Evolutionary conservation across 1,139 yeast genomes (phyloP).

Genomic region (Geotrichum armillariae): DNA sequence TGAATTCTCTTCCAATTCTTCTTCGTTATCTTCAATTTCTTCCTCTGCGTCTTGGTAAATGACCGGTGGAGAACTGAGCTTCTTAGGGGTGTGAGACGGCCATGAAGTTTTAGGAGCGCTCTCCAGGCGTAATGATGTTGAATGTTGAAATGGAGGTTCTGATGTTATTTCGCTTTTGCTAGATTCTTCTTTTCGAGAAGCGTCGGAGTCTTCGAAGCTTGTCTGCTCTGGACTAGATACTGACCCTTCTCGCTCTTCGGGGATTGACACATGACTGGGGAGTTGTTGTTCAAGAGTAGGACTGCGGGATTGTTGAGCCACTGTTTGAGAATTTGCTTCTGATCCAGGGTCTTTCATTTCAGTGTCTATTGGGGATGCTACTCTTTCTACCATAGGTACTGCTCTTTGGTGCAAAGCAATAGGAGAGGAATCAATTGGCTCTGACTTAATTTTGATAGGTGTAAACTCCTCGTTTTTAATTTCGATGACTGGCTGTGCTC

Average conservation of each 20-base stretch:
- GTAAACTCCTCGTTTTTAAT: conserved; percentile 2
- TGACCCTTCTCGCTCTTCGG: not conserved
- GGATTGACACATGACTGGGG: too few relatives aligned
- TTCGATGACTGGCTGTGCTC: not conserved
- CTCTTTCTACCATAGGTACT: too few relatives aligned
- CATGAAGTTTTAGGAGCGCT: not conserved
- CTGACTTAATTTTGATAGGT: conserved; percentile 4
- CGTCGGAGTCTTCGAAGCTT: not conserved
- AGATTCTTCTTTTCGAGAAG: not conserved
- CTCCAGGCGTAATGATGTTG: not conserved
- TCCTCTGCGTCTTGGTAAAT: conserved; percentile 13
- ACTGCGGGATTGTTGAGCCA: not conserved
- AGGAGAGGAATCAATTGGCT: conserved; percentile 5
- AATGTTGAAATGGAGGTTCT: not conserved
- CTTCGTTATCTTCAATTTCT: too few relatives aligned
- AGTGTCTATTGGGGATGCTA: too few relatives aligned
- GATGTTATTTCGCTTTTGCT: not conserved
- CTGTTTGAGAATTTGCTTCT: not conserved
- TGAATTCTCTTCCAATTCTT: too few relatives aligned
- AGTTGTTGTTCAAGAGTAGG: too few relatives aligned
- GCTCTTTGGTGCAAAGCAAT: not conserved
- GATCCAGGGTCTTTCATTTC: not conserved
- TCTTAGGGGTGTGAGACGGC: not conserved
- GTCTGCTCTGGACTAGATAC: not conserved
- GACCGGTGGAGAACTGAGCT: conserved; percentile 5